Evolutionary conservation across 306 rosid species (phyloP).

Genomic region (Cucumis cinereus): DNA sequence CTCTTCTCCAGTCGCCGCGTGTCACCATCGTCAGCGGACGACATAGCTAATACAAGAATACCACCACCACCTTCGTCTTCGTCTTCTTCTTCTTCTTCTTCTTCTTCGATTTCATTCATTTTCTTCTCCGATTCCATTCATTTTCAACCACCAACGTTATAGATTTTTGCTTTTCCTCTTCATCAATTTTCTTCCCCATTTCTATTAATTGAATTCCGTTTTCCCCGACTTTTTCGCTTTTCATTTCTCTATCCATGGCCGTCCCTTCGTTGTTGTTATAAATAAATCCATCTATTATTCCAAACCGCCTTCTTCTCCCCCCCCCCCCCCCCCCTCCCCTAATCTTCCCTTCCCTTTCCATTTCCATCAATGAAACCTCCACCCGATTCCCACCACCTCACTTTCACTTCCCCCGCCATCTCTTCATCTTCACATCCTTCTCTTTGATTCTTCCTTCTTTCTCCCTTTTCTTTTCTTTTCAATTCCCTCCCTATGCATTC

Average conservation of each 20-base stretch:
- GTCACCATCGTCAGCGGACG: background rate
- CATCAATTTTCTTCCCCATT: background rate
- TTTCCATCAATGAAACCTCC: conserved; percentile 16
- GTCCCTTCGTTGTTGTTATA: background rate
- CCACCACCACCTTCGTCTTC: background rate
- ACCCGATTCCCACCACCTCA: background rate
- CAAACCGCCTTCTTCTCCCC: conserved; percentile 6
- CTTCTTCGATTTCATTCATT: background rate
- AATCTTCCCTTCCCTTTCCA: too few relatives aligned
- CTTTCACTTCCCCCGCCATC: conserved; percentile 6
- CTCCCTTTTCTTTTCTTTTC: background rate
- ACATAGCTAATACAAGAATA: background rate
- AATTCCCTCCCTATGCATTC: conserved; percentile 61
- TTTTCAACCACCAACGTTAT: background rate
- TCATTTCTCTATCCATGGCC: background rate
- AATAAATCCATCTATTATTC: background rate
- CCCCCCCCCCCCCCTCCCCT: too few relatives aligned
- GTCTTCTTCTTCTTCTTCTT: background rate
- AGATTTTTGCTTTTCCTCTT: background rate
- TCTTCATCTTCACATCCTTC: conserved; percentile 9
- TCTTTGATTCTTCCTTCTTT: background rate
- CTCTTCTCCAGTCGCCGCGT: conserved; percentile 7
- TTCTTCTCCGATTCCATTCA: background rate
- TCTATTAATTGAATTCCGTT: background rate
- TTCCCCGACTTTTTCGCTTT: background rate